Conservation (phyloP, 2,329 filamentous ascomycete genomes). For the Colletotrichum somersetense region DNA sequence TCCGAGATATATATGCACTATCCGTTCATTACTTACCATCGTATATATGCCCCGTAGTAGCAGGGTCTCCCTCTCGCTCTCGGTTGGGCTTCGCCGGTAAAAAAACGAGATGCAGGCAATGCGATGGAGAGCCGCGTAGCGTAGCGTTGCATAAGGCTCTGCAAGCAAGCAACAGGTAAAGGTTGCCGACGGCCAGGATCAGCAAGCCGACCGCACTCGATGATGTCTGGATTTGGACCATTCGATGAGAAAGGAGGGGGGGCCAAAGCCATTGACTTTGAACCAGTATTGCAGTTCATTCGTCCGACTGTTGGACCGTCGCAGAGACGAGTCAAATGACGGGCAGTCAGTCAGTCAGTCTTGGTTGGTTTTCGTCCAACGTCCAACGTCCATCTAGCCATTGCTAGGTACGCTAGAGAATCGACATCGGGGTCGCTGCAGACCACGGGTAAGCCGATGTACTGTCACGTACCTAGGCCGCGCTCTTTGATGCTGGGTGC, state of each 20-base stretch:
- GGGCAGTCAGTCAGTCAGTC: neutral
- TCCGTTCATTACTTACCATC: neutral
- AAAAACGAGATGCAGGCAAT: slow-evolving; percentile 1
- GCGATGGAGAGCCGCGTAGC: slow-evolving; percentile 5
- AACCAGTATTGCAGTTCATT: slow-evolving; percentile 4
- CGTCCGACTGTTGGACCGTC: neutral
- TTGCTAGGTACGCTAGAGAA: neutral
- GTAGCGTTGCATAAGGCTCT: neutral
- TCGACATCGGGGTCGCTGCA: slow-evolving; percentile 3
- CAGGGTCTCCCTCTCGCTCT: neutral
- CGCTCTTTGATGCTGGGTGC: neutral
- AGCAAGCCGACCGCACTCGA: neutral
- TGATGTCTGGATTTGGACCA: slow-evolving; percentile 1
- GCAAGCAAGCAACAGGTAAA: slow-evolving; percentile 1
- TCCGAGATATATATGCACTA: too few relatives aligned
- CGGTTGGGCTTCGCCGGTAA: neutral
- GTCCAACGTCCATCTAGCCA: slow-evolving; percentile 1
- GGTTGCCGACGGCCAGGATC: too few relatives aligned
- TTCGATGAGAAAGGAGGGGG: too few relatives aligned
- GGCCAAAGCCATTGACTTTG: slow-evolving; percentile 16
- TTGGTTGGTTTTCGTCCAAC: neutral
- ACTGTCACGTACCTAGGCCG: neutral
- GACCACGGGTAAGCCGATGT: neutral
- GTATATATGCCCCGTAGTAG: neutral
- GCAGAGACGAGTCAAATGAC: slow-evolving; percentile 7